Conservation (phyloP, 2,329 filamentous ascomycete species). For the Lecanosticta acicola region DNA sequence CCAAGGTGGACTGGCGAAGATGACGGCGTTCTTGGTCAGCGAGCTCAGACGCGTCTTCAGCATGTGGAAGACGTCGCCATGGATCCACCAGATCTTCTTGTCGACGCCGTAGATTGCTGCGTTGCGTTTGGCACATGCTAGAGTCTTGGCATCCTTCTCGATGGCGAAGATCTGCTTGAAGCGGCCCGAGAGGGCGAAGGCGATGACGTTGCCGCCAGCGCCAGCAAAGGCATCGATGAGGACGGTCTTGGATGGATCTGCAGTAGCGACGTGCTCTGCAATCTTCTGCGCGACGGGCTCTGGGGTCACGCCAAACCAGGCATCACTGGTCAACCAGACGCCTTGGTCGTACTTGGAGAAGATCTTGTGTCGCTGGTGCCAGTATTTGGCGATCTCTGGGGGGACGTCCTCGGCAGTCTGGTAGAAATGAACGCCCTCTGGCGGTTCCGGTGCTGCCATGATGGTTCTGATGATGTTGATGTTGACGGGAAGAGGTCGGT, state of each 20-base stretch:
- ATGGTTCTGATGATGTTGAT: too few species aligned
- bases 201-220: conserved; percentile 88
- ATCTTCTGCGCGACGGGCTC: conserved; percentile 82
- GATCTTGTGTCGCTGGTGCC: conserved; percentile 78
- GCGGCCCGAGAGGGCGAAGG: conserved; percentile 74
- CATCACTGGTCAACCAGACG: conserved; percentile 83
- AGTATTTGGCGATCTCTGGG: conserved; percentile 85
- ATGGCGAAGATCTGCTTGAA: conserved; percentile 85
- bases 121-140: conserved; percentile 90
- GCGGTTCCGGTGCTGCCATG: conserved; percentile 35
- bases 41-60: conserved; percentile 50
- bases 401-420: conserved; percentile 64
- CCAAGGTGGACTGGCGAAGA: conserved; percentile 72
- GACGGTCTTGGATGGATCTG: conserved; percentile 53
- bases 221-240: conserved; percentile 88
- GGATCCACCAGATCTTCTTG: conserved; percentile 75
- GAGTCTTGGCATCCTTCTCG: conserved; percentile 71
- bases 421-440: conserved; percentile 70
- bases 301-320: conserved; percentile 96
- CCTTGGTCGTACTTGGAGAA: conserved; percentile 84
- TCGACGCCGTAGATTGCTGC: conserved; percentile 76
- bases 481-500: too few species aligned
- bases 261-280: conserved; percentile 61
- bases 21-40: conserved; percentile 48
- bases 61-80: conserved; percentile 78